Base-by-base conservation (phyloP, 495 filamentous ascomycete genomes). In the Tirmania nivea region DNA sequence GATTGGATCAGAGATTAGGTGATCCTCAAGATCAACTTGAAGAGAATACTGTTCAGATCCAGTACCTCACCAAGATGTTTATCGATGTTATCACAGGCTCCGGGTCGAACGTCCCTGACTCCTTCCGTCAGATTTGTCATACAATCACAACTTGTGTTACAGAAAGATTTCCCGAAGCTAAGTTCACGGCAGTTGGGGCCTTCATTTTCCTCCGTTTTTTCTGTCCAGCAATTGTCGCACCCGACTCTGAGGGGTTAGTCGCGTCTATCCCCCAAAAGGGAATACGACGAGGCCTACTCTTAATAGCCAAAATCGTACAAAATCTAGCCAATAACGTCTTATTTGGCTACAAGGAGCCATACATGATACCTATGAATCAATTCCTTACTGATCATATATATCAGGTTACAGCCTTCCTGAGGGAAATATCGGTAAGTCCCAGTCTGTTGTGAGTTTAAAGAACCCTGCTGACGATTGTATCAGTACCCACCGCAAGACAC, bases 171-270 rank as follows among this genome's bases (percentile, higher is more conserved):
- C 75, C 73, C 12, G 77, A 80, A 19, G 77, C 78, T n/a, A 81
- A 79, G 63, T 81, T 78, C 58, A 81, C 77, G 3, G 78, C 78
- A 35, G 78, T 81, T 36, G 78, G 78, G 1, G 76, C 78, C 1
- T 81, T 81, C 59, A 78, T 81, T 53, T 81, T 81, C 58, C 67
- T 81, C 16, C 72, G 78, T 12, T 81, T 80, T 68, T 81, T 81
- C 59, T 80, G 78, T 54, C 78, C 78, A 19, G 78, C 78, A 14
- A 80, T 81, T 55, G 78, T 81, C 10, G 75, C 78, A 3, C 78
- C 78, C 0, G 78, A 81, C 61, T 73, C 69, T 8, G 78, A 81
- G 61, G 77, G 75, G 5, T 68, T 81, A n/a, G 73, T 79, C 17
- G 59, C 66, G 34, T 66, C 63, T 12, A 56, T 74, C 11, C 76